These are phyloP conservation scores for Xylaria arbuscula DNA, from an alignment of 2,329 filamentous ascomycete genomes.

Conservation along the genomic window DNA sequence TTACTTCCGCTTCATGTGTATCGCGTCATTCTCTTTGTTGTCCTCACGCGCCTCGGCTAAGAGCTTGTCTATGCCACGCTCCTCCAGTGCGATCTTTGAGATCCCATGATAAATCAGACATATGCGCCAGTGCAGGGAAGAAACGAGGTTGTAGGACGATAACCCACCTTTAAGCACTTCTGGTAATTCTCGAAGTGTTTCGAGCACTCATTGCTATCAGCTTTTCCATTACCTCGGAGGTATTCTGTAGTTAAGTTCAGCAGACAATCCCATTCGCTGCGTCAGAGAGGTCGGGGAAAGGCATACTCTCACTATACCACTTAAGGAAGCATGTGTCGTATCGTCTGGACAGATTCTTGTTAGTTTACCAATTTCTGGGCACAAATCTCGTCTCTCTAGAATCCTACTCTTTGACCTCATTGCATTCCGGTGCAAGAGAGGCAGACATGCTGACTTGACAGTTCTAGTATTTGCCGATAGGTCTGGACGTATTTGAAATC, in stretches of 20 bases:
- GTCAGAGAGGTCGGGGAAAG: slow-evolving; percentile 27
- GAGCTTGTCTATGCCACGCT: slow-evolving; percentile 91
- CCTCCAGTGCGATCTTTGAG: slow-evolving; percentile 81
- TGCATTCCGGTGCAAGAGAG: slow-evolving; percentile 93
- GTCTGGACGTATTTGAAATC: not conserved
- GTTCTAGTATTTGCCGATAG: not conserved
- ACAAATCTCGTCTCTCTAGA: slow-evolving; percentile 26
- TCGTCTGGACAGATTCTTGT: slow-evolving; percentile 64
- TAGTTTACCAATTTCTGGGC: slow-evolving; percentile 19
- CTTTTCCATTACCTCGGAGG: slow-evolving; percentile 82
- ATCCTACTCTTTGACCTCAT: slow-evolving; percentile 92
- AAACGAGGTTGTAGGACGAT: not conserved
- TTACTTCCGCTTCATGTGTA: slow-evolving; percentile 67
- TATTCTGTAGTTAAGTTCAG: slow-evolving; percentile 71
- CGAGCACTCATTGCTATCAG: slow-evolving; percentile 82
- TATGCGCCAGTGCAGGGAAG: not conserved
- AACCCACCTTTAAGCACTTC: slow-evolving; percentile 79
- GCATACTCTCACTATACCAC: slow-evolving; percentile 98
- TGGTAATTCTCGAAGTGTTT: slow-evolving; percentile 89
- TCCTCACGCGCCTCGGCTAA: slow-evolving; percentile 90
- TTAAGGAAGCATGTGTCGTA: slow-evolving; percentile 98
- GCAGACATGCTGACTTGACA: slow-evolving; percentile 78
- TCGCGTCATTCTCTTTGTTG: slow-evolving; percentile 85
- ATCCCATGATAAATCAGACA: slow-evolving; percentile 26
- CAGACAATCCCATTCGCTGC: not conserved